Base-by-base conservation (phyloP, 495 filamentous ascomycete species). In the Neurospora sp. region DNA sequence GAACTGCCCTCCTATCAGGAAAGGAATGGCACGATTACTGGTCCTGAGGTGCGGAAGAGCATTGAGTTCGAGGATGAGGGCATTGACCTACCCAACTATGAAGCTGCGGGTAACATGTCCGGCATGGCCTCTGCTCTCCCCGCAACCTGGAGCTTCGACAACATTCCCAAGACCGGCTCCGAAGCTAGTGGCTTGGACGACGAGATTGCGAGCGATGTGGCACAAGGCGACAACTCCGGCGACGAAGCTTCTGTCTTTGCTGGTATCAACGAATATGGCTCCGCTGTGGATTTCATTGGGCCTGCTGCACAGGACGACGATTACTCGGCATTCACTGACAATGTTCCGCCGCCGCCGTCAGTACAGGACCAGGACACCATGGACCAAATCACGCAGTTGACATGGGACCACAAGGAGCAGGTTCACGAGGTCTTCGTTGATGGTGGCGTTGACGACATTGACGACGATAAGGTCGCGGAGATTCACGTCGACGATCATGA, bases 401-500 rank as follows among this genome's bases (percentile, higher is more conserved):
- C 77, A 6, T 83, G 83, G 83, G 78, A 80, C 42, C 69, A 78
- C 37, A 76, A 78, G 69, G 72, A 77, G 59, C 73, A 84, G 6
- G 75, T 82, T 44, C 79, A 82, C 69, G 78, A 78, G 5, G 81
- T 84, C 0, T 79, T 80, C 6, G 78, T 73, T 1, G 77, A 76
- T 39, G 54, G 73, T 8, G 80, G 76, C 48, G 73, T 77, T 35
- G 78, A 80, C 44, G 78, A 80, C 46, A 77, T 74, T 37, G 83
- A 81, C 31, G 84, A 81, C 70, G 80, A 81, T 59, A 78, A 75
- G 71, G 85, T 85, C 6, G 79, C 83, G 9, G 85, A 86, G 76
- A 86, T 86, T 18, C 84, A 83, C 66, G 74, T 86, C 10, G 82
- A 80, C 40, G 83, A 82, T 39, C 78, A 79, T 18, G 72, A 75